A percentile compares a stretch with the other conserved stretches of the same genome.
Evolutionary conservation across 345 rosid genomes (phyloP).

Genomic region (Turnera subulata): DNA sequence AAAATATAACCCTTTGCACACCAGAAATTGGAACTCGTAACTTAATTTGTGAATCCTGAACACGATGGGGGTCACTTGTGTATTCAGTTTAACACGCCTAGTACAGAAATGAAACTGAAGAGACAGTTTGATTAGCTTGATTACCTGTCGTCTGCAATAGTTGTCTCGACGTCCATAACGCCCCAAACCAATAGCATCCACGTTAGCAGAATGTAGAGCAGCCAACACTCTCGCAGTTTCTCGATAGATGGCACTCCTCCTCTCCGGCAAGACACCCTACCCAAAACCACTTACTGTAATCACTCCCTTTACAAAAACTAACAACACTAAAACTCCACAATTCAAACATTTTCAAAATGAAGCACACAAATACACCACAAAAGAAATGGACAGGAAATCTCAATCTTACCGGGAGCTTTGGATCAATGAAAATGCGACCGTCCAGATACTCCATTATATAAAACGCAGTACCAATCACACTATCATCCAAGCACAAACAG

Average conservation of each 20-base stretch:
- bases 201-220: constrained; percentile 68
- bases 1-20: no score
- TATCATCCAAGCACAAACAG: constrained; percentile 66
- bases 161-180: constrained; percentile 72
- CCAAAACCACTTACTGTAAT: background rate
- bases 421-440: constrained; percentile 81
- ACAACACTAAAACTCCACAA: background rate
- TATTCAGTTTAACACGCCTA: no score
- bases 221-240: constrained; percentile 78
- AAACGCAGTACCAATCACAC: constrained; percentile 78
- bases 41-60: no score
- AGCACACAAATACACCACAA: background rate
- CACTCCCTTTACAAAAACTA: background rate
- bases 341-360: no score
- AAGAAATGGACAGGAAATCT: background rate
- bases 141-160: constrained; percentile 89
- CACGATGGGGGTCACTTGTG: no score
- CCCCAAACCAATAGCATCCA: constrained; percentile 73
- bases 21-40: no score
- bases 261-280: constrained; percentile 61
- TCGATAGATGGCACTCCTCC: constrained; percentile 58
- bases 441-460: constrained; percentile 96
- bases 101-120: background rate
- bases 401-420: constrained; percentile 67
- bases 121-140: no score